Evolutionary conservation across 2,329 filamentous ascomycete genomes (phyloP).

Genomic region (Graphium sp.): DNA sequence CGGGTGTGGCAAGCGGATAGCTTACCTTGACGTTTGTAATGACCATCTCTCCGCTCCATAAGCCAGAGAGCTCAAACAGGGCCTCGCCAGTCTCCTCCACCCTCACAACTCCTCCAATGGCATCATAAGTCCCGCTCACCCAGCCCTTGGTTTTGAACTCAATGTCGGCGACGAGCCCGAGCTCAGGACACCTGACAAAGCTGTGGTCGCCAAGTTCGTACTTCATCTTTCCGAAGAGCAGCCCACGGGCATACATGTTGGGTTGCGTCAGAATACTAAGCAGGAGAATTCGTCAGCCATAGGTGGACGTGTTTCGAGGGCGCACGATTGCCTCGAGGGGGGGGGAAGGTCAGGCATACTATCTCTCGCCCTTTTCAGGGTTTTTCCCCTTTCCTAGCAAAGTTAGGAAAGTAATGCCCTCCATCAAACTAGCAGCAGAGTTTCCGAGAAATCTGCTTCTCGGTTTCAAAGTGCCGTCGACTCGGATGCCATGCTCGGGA

Average conservation of each 20-base stretch:
- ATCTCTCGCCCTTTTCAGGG: conserved; percentile 58
- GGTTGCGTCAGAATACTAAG: conserved; percentile 82
- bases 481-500: conserved; percentile 81
- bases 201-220: conserved; percentile 97
- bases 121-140: conserved; percentile 91
- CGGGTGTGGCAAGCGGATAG: conserved; percentile 1
- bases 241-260: conserved; percentile 97
- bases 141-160: conserved; percentile 99
- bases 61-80: conserved; percentile 78
- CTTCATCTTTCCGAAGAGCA: conserved; percentile 98
- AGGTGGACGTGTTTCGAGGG: background rate
- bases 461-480: conserved; percentile 90
- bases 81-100: conserved; percentile 73
- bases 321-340: background rate
- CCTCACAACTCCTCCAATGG: conserved; percentile 81
- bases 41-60: conserved; percentile 92
- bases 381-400: conserved; percentile 62
- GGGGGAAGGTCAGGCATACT: conserved; percentile 37
- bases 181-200: conserved; percentile 78
- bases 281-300: background rate
- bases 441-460: conserved; percentile 92
- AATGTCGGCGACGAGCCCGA: conserved; percentile 72
- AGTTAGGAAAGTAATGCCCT: conserved; percentile 76
- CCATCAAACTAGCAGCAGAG: conserved; percentile 96
- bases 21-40: conserved; percentile 67